phyloP scores from a whole-genome alignment of 2,329 filamentous ascomycete species.

The Pezizomycotina sp. region DNA sequence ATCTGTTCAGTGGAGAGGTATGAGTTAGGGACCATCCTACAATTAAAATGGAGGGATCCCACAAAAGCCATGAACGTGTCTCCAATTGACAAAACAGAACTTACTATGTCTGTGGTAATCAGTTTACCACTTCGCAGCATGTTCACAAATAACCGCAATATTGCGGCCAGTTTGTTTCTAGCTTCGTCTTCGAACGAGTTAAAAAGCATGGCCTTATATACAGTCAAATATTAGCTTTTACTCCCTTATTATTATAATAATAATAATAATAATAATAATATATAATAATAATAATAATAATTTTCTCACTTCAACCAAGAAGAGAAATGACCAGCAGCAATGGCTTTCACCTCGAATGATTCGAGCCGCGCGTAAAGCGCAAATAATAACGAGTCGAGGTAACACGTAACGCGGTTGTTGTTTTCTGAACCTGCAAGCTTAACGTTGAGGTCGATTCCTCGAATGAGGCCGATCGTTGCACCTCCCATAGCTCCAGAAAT shows the following conservation, averaged over 20 bases:
- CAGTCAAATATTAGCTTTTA: conserved; percentile 3
- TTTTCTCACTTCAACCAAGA: no score
- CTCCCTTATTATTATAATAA: not conserved
- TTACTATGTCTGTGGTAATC: conserved; percentile 68
- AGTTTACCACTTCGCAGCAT: conserved; percentile 70
- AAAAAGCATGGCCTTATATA: conserved; percentile 47
- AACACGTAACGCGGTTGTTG: conserved; percentile 76
- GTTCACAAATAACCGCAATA: conserved; percentile 84
- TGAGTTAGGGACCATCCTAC: no score
- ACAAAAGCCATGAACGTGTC: not conserved
- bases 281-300: conserved; percentile 6
- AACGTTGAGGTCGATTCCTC: conserved; percentile 53
- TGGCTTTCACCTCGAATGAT: conserved; percentile 56
- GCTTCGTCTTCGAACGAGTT: conserved; percentile 57
- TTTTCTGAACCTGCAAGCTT: conserved; percentile 76
- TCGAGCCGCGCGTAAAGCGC: conserved; percentile 87
- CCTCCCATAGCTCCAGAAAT: conserved; percentile 64
- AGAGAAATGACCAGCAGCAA: no score
- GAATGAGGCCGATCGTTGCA: conserved; percentile 62
- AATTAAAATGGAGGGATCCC: not conserved
- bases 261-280: conserved; percentile 9
- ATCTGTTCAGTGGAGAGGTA: conserved; percentile 39
- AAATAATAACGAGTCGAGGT: conserved; percentile 77
- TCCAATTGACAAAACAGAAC: conserved; percentile 22
- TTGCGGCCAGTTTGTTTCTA: conserved; percentile 54